phyloP scores from a whole-genome alignment of 2,329 filamentous ascomycete genomes.

The Ascochyta viciae-villosae region DNA sequence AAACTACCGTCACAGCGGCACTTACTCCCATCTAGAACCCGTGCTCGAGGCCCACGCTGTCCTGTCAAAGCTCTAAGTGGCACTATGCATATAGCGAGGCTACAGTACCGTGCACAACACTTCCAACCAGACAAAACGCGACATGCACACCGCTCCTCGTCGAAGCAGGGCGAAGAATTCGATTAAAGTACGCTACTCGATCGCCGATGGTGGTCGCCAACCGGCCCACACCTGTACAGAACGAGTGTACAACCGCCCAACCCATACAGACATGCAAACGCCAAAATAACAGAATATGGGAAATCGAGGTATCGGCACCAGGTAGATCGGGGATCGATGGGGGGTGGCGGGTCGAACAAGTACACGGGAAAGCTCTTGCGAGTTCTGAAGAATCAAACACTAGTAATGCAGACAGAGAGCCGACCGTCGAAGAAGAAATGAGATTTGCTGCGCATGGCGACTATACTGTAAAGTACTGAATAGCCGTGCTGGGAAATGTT shows the following conservation, averaged over 20 bases:
- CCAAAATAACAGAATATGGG: conserved; percentile 18
- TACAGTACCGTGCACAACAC: no score
- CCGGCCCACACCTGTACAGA: conserved; percentile 15
- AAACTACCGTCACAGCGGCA: no score
- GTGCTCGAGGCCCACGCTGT: no score
- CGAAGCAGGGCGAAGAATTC: conserved; percentile 15
- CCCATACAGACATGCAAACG: conserved; percentile 15
- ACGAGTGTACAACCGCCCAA: conserved; percentile 23
- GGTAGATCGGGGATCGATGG: conserved; percentile 5
- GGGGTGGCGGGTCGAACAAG: conserved; percentile 4
- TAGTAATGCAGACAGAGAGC: conserved; percentile 17
- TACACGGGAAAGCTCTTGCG: conserved; percentile 3
- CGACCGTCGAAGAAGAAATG: conserved; percentile 13
- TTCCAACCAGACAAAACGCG: not conserved
- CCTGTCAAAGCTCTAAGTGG: no score
- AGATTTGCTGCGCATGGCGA: not conserved
- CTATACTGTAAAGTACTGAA: conserved; percentile 14
- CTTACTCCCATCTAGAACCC: no score
- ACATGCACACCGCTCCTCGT: conserved; percentile 1
- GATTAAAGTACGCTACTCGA: conserved; percentile 34
- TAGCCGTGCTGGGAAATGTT: conserved; percentile 7
- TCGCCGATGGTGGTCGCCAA: conserved; percentile 2
- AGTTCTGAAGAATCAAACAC: conserved; percentile 6
- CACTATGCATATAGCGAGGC: no score
- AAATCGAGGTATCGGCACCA: conserved; percentile 11